Conservation (phyloP, 1,139 yeast genomes). For the Ogataea hybrid region DNA sequence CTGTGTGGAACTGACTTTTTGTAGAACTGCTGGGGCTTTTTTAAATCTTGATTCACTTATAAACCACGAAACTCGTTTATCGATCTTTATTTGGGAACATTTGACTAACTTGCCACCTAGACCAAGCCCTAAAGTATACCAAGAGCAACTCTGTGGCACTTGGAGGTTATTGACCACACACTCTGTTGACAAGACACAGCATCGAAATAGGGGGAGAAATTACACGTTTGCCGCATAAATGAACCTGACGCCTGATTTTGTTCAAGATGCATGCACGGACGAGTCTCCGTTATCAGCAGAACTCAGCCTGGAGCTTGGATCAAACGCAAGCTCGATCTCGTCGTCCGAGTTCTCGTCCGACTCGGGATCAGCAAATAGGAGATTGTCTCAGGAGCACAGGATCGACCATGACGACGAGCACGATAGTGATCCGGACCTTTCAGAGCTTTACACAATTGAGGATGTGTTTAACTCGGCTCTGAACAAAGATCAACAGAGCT, state of each 20-base stretch:
- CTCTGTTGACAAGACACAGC: too few species aligned
- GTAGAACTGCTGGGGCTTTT: background rate
- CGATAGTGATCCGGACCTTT: background rate
- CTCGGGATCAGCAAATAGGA: slow-evolving; percentile 6
- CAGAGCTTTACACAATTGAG: slow-evolving; percentile 4
- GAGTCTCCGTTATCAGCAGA: slow-evolving; percentile 13
- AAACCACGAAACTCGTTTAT: too few species aligned
- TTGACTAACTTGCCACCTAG: too few species aligned
- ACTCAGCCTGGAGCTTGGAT: slow-evolving; percentile 9
- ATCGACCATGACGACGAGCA: slow-evolving; percentile 1
- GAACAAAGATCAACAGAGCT: slow-evolving; percentile 8
- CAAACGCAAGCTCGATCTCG: slow-evolving; percentile 8
- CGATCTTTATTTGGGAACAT: too few species aligned
- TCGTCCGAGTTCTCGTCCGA: slow-evolving; percentile 15
- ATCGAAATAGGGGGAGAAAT: background rate
- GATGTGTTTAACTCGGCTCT: slow-evolving; percentile 7
- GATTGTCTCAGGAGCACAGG: slow-evolving; percentile 1
- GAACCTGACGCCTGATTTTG: slow-evolving; percentile 2
- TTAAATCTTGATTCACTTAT: background rate
- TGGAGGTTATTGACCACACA: too few species aligned
- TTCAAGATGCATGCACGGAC: slow-evolving; percentile 6
- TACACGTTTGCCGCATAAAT: background rate
- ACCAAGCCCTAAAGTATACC: too few species aligned
- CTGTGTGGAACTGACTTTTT: background rate
- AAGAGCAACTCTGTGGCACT: background rate